Conservation (phyloP, 1,139 yeast species). For the Saccharomyces hybrid region DNA sequence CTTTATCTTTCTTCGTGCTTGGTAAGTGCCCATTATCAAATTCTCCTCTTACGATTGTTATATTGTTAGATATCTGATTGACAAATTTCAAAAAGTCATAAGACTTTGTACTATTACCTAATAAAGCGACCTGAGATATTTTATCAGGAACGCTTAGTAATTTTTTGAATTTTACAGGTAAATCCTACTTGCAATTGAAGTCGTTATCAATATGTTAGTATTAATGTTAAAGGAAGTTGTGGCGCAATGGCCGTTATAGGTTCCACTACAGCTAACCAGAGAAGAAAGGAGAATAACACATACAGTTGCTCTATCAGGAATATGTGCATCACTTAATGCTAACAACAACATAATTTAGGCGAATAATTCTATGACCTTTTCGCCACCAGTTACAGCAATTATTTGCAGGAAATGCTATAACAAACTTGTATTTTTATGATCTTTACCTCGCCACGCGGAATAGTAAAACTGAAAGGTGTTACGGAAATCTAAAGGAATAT, state of each 20-base stretch:
- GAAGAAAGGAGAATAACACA: not conserved
- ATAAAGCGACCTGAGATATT: conserved; percentile 74
- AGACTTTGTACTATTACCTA: conserved; percentile 80
- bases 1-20: conserved; percentile 53
- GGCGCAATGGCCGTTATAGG: not conserved
- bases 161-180: conserved; percentile 54
- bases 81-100: conserved; percentile 57
- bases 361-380: not conserved
- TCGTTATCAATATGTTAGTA: conserved; percentile 1
- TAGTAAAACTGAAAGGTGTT: not conserved
- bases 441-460: not conserved
- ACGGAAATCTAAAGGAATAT: not conserved
- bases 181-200: conserved; percentile 27
- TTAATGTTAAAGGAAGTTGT: not conserved
- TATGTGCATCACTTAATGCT: conserved; percentile 86
- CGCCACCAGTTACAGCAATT: not conserved
- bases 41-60: conserved; percentile 78
- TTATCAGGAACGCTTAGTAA: conserved; percentile 66
- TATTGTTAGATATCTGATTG: conserved; percentile 59
- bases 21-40: conserved; percentile 38
- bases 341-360: conserved; percentile 56
- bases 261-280: not conserved
- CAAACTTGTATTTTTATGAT: not conserved
- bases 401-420: not conserved
- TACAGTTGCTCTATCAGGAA: conserved; percentile 72